Percentiles rank a stretch among this genome's conserved stretches.
Evolutionary conservation across 495 filamentous ascomycete genomes (phyloP).

Genomic region (Penicillium mononematosum): DNA sequence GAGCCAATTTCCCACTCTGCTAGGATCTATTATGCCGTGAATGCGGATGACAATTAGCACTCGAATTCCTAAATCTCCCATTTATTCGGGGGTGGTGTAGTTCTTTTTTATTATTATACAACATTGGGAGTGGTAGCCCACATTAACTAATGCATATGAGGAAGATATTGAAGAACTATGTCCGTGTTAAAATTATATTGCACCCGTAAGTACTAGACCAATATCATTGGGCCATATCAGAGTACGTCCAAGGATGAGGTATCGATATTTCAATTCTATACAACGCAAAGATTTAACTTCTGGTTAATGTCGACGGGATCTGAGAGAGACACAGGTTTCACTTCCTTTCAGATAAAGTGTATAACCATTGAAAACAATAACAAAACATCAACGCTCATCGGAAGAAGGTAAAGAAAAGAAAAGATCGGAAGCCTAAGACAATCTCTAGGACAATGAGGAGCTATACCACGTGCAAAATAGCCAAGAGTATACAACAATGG

Average conservation of each 20-base stretch:
- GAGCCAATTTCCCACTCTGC: background rate
- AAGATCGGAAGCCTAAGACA: background rate
- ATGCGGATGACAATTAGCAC: background rate
- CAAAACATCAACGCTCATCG: background rate
- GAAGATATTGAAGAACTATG: too few species aligned
- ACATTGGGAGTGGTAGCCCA: too few species aligned
- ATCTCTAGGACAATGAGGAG: background rate
- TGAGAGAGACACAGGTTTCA: conserved; percentile 47
- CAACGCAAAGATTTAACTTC: too few species aligned
- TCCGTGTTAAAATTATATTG: background rate
- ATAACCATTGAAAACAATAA: background rate
- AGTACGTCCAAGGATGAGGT: conserved; percentile 22
- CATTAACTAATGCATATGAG: too few species aligned
- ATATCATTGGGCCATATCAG: background rate
- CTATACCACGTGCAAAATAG: background rate
- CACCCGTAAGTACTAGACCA: background rate
- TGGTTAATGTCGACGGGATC: too few species aligned
- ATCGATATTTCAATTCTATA: too few species aligned
- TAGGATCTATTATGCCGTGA: background rate
- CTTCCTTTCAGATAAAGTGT: conserved; percentile 51
- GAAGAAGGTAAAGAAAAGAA: background rate
- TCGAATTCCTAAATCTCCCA: too few species aligned
- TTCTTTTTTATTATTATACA: too few species aligned
- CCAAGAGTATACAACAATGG: background rate
- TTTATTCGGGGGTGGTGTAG: too few species aligned